Evolutionary conservation across 106 monocot species (phyloP), one percentile per base, ranked within the genome.

Genomic region (Cymbidium sinense): DNA sequence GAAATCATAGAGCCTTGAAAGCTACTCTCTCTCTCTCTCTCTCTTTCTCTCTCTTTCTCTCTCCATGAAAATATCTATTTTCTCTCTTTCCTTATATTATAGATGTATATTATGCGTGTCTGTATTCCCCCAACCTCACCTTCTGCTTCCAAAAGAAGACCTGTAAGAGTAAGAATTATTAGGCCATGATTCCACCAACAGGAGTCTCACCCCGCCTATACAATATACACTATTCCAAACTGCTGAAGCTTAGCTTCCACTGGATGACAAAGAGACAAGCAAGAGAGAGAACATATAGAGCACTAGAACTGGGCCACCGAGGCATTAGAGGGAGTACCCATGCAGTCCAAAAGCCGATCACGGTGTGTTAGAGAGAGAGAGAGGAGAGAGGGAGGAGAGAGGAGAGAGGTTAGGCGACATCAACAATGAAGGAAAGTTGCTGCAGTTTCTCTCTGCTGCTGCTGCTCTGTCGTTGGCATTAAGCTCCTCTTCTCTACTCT

Each of bases 121-220:
- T 54, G 54, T 54, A 4, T 54, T 17, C 54, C 61, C 15, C n/a
- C 61, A 25, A 25, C 25, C 61, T 62, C 2, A 23, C 61, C 7
- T 62, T 21, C n/a, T 27, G 47, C 47, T 47, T 13, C 47, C 17
- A 13, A 47, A 47, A 47, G 47, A 15, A 47, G 47, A 47, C 13
- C 13, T 2, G 11, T 11, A 13, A 47, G 47, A 13, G 47, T 15
- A 15, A 47, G 47, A 47, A 62, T 62, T 62, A 62, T 62, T 62
- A 62, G 61, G 61, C 61, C 61, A 62, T 62, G 61, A 62, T 62
- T 62, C 61, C 21, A 62, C 21, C 47, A 47, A 27, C 61, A 62
- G 25, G 27, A 23, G 25, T 8, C 27, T 27, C 61, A 25, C 61
- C 21, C 61, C 61, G n/a, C n/a, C 61, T 23, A 2, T 10, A 62